Conservation (phyloP, 2,329 filamentous ascomycete species). For the Elsinoe ampelina region DNA sequence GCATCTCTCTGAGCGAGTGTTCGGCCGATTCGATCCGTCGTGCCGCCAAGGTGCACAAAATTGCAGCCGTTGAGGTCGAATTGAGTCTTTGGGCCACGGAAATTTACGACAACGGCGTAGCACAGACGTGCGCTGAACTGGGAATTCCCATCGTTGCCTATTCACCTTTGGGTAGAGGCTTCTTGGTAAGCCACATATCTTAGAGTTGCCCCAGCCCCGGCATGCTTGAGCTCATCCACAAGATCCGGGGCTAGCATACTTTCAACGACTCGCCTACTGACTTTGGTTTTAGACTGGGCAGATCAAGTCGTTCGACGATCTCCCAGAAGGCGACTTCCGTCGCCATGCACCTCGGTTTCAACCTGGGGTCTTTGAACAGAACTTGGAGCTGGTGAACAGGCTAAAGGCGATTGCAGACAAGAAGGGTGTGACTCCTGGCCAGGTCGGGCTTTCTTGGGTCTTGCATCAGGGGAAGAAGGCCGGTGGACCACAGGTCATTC, state of each 20-base stretch:
- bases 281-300: conserved; percentile 34
- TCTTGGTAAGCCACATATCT: conserved; percentile 33
- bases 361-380: conserved; percentile 53
- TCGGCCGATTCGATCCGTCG: conserved; percentile 38
- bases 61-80: conserved; percentile 53
- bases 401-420: conserved; percentile 49
- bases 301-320: conserved; percentile 44
- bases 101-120: conserved; percentile 49
- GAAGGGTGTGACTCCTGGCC: conserved; percentile 43
- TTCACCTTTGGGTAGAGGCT: conserved; percentile 58
- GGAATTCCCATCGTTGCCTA: conserved; percentile 64
- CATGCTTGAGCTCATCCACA: neutral
- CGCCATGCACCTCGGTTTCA: conserved; percentile 49
- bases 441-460: conserved; percentile 44
- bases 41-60: conserved; percentile 45
- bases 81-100: conserved; percentile 49
- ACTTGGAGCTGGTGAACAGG: conserved; percentile 51
- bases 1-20: conserved; percentile 39
- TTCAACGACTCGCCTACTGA: neutral
- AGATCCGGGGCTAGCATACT: neutral
- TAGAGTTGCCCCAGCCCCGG: neutral
- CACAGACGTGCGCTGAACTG: conserved; percentile 49
- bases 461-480: conserved; percentile 32
- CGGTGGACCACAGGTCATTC: conserved; percentile 36
- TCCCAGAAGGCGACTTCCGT: conserved; percentile 44